Evolutionary conservation across 116 monocot genomes (phyloP).

Genomic region (Phalaenopsis hybrid): DNA sequence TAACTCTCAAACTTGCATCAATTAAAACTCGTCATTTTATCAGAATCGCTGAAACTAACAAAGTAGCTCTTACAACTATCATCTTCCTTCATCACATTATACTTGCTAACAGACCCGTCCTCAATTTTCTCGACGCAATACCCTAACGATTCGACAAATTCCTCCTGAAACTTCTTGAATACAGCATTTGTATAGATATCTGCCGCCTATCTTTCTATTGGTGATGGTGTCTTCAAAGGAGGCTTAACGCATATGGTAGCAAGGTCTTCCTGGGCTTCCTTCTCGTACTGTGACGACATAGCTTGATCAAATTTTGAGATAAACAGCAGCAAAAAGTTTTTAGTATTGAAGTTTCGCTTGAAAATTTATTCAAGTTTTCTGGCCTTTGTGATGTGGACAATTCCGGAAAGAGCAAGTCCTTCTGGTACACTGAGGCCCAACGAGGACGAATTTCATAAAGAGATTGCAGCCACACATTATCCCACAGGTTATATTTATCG

Average conservation of each 20-base stretch:
- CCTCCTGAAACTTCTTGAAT: constrained; percentile 39
- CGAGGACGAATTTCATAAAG: constrained; percentile 19
- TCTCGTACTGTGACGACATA: constrained; percentile 23
- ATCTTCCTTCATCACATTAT: constrained; percentile 31
- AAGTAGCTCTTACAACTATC: constrained; percentile 14
- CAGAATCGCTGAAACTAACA: constrained; percentile 18
- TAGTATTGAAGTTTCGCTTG: constrained; percentile 32
- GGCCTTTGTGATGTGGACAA: constrained; percentile 19
- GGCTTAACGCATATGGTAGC: constrained; percentile 22
- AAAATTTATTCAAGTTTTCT: constrained; percentile 43
- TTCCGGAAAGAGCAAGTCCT: constrained; percentile 29
- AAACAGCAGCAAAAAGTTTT: constrained; percentile 28
- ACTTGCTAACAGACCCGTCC: constrained; percentile 21
- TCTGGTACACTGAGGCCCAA: constrained; percentile 26
- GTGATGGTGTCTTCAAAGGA: constrained; percentile 29
- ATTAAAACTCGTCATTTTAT: constrained; percentile 22
- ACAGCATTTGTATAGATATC: constrained; percentile 28
- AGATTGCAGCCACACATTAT: constrained; percentile 27
- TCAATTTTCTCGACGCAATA: constrained; percentile 31
- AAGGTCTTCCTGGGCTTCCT: constrained; percentile 31
- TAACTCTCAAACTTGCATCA: constrained; percentile 36
- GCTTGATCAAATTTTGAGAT: constrained; percentile 29
- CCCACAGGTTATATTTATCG: constrained; percentile 32
- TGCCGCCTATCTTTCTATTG: constrained; percentile 30
- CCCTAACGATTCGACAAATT: constrained; percentile 34